Base-by-base conservation (phyloP, 2,329 filamentous ascomycete species). In the Fusarium sambucinum region DNA sequence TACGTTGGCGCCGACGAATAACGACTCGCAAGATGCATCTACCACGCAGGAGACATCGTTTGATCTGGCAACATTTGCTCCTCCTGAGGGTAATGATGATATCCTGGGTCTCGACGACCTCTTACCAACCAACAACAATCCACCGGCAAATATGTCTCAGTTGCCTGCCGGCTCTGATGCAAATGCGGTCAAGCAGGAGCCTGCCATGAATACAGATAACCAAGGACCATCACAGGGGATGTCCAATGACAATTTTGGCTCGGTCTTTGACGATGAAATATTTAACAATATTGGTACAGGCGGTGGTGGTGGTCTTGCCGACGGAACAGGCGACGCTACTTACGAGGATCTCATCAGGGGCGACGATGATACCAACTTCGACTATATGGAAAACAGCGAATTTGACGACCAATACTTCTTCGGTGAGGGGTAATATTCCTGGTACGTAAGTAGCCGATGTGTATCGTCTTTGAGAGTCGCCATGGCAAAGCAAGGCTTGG, bases 261-360 rank as follows among this genome's bases (percentile, higher is more conserved):
- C 73, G 7, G 66, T 72, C 10, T 78, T 85, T 41, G 82, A 85
- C 29, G 83, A 85, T 23, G 86, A 86, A 21, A 70, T 70, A 27
- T 70, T 68, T 21, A 53, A 55, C 62, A 79, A 80, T 46, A 77
- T 85, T n/a, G 80, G 80, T 27, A 64, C 70, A 21, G 78, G 76
- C 8, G 79, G 70, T 55, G 75, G 70, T 55, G 75, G 70, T 55
- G 75, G 77, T 55, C 77, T 79, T 57, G 75, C 73, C 42, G 76
- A 67, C 29, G 77, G 76, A 33, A 66, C 75, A 50, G 73, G 71
- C 21, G 78, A 78, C 21, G 74, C 79, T 38, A 83, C 82, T 29
- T 87, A 87, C 64, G 82, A 87, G 61, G 82, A 86, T 61, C 75
- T 87, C 60, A 86, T 82, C 73, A 77, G 77, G 48, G 76, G 75